These are phyloP conservation scores for Ambrosia artemisiifolia DNA, from an alignment of 129 eudicot species.

Conservation along the genomic window DNA sequence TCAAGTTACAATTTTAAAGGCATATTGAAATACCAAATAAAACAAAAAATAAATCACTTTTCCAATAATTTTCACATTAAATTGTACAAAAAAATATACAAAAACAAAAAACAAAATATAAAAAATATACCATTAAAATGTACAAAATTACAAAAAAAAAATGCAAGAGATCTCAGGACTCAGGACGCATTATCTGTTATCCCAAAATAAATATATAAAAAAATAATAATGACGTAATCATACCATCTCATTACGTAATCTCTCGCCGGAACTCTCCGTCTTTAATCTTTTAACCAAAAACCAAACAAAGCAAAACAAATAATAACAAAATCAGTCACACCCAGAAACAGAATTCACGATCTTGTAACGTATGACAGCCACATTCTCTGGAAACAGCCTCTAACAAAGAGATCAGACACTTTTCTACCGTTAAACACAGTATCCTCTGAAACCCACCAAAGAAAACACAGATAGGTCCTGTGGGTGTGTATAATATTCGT, in stretches of 20 bases:
- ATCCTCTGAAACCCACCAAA: slow-evolving; percentile 14
- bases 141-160: slow-evolving; percentile 9
- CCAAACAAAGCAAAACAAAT: neutral
- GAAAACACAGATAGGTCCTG: slow-evolving; percentile 7
- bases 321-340: neutral
- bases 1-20: neutral
- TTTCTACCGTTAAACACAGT: slow-evolving; percentile 22
- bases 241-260: slow-evolving; percentile 72
- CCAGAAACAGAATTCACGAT: slow-evolving; percentile 48
- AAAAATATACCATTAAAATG: slow-evolving; percentile 3
- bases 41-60: neutral
- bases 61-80: neutral
- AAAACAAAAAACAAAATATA: neutral
- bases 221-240: slow-evolving; percentile 14
- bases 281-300: slow-evolving; percentile 38
- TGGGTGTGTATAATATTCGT: neutral
- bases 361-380: slow-evolving; percentile 39
- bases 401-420: slow-evolving; percentile 42
- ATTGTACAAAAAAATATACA: no score
- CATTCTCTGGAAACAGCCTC: slow-evolving; percentile 51
- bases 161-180: slow-evolving; percentile 41
- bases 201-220: neutral
- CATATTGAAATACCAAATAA: neutral
- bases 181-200: slow-evolving; percentile 8
- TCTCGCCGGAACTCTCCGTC: slow-evolving; percentile 60